Evolutionary conservation across 352 stramenopile species (phyloP), one percentile per base, ranked within the genome.

Genomic region (Peronosclerospora sorghi): DNA sequence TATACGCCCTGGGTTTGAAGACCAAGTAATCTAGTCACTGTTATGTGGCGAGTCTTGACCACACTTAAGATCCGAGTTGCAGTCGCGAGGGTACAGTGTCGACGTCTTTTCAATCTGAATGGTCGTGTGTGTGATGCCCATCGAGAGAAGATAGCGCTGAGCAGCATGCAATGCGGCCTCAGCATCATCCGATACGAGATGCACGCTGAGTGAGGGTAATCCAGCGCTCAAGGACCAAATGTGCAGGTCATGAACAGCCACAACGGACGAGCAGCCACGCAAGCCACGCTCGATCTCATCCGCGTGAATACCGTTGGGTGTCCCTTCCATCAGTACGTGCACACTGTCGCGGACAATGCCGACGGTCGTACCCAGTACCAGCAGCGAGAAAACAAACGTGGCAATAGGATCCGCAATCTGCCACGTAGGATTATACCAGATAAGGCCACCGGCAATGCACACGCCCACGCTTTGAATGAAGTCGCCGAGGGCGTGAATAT

Each of bases 401-500:
- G 83, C 89, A 51, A 99, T 96, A 19, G 95, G 96, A 65, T 99
- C 96, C 0, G 93, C 78, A 36, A 98, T 83, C 58, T 97, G 81
- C 93, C 94, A 98, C 29, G 75, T 55, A 5, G 94, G 95, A 35
- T 97, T 96, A 54, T 81, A 96, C 94, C 94, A 98, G 57, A 99
- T 98, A 27, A 98, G 63, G 5, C 77, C 65, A 18, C 94, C 95
- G 5, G 95, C 96, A 35, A 98, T 67, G 41, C 97, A 90, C 26
- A 99, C 96, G 24, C 93, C 93, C 4, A 97, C 59, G 40, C 78
- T 97, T 76, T 99, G 95, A 29, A 97, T 83, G 45, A 99, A 87
- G 69, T 99, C 96, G 13, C 89, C 95, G 9, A 98, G 55, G 7
- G 96, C 96, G 67, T 99, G 96, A 42, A 98, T 85, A 69, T 98